These are phyloP conservation scores for Ogataea methanolica DNA, from an alignment of 805 yeast species.

Conservation along the genomic window DNA sequence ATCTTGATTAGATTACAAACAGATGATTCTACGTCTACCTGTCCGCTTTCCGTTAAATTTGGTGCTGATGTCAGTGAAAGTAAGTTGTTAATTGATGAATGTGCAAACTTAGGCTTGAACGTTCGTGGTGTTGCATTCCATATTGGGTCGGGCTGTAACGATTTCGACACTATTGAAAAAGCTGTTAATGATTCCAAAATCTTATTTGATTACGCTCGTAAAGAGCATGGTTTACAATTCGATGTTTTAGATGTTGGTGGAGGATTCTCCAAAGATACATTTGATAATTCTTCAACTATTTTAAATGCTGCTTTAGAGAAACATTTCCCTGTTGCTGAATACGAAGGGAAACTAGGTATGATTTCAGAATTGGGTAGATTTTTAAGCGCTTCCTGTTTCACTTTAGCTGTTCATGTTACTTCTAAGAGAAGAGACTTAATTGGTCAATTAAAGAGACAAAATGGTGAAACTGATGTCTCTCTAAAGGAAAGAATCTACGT, in stretches of 20 bases:
- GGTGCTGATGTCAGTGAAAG: constrained; percentile 69
- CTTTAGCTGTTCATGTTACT: constrained; percentile 77
- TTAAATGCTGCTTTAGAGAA: constrained; percentile 51
- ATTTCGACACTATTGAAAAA: constrained; percentile 55
- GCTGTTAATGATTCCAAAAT: constrained; percentile 69
- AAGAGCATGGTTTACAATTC: constrained; percentile 35
- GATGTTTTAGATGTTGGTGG: constrained; percentile 85
- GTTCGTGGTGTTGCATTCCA: constrained; percentile 91
- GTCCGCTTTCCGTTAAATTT: constrained; percentile 82
- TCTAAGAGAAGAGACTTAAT: constrained; percentile 55
- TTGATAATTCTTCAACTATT: constrained; percentile 52
- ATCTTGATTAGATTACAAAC: constrained; percentile 80
- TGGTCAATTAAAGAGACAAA: not conserved
- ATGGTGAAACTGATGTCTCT: not conserved
- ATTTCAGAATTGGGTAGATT: constrained; percentile 96
- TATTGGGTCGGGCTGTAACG: constrained; percentile 90
- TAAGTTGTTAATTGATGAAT: constrained; percentile 50
- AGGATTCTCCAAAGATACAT: constrained; percentile 67
- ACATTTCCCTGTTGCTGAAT: constrained; percentile 49
- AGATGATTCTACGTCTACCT: constrained; percentile 82
- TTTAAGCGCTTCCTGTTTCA: constrained; percentile 79
- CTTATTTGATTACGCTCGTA: constrained; percentile 57
- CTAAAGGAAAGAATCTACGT: constrained; percentile 70
- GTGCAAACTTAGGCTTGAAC: constrained; percentile 55
- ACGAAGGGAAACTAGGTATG: constrained; percentile 34